Base-by-base conservation (phyloP, 352 stramenopile genomes). In the Thraustotheca clavata region DNA sequence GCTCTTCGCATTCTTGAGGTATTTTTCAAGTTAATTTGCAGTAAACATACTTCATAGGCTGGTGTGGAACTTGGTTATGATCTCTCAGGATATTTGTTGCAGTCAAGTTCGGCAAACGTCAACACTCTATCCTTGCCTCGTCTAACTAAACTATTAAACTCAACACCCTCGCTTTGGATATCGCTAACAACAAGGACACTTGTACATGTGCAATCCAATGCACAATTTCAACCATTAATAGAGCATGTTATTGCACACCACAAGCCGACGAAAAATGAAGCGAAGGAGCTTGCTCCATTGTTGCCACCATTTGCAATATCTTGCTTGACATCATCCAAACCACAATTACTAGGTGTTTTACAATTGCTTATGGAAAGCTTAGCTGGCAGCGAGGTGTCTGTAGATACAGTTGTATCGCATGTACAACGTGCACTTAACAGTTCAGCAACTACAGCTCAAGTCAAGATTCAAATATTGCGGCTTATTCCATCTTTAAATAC, bases 391-490 rank as follows among this genome's bases (percentile, higher is more conserved):
- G 47, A 85, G 22, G 24, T 49, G 2, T 46, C 88, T 31, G 43
- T 11, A 52, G 9, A 2, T 2, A 31, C 31, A 9, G 6, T 52
- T 9, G 43, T 31, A 6, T 24, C 43, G 9, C 43, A 11, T 7
- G 43, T 52, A 31, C 43, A 52, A 24, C 24, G 9, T 3, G 31
- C 11, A 22, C 66, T 91, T 4, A 74, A 67, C 8, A 67, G 71
- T 4, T 63, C 69, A 18, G 71, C 69, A 6, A 67, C 68, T 12
- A 80, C 72, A 20, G 85, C 86, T 48, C 70, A 87, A 29, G 75
- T 81, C 4, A 93, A 93, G 62, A 69, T 69, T 24, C 77, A 86
- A 14, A 71, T 73, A 20, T 68, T 93, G 14, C 67, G 69, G 1
- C 69, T 87, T 20, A 24, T 91, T 1, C 62, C 43, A 32, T 34